Base-by-base conservation (phyloP, 2,329 filamentous ascomycete genomes). In the Monosporascus sp. region DNA sequence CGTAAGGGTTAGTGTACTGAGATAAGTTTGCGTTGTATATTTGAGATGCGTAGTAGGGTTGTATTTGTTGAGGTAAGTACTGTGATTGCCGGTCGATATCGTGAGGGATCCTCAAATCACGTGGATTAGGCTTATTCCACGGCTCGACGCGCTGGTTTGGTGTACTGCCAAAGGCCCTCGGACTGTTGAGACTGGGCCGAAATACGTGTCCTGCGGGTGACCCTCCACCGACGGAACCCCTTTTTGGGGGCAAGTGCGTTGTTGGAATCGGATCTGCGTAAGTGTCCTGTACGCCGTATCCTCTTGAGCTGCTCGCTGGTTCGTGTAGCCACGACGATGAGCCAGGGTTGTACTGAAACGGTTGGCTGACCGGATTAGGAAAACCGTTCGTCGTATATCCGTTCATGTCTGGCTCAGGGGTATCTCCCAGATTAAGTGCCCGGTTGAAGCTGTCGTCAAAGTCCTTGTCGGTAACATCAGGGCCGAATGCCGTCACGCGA, bases 271-370 rank as follows among this genome's bases (percentile, higher is more conserved):
- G 46, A 7, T 75, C 73, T 16, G 63, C 43, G 46, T 67, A 69
- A 31, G 66, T 37, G 19, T 74, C 71, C 37, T 68, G 56, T 52
- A 67, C 63, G 8, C 50, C 51, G 26, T 59, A 61, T 14, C 51
- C 52, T 45, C 60, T 57, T 7, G 49, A 31, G 27, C 52, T 53
- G 31, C 50, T 60, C 41, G 27, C 55, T 6, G 60, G 58, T 16
- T 75, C 70, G 7, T 66, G 65, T 48, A 67, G 67, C 78, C 78
- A 81, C 3, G 76, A 58, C 57, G 76, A 73, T 5, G 75, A 75
- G 7, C 66, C 70, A 1, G 77, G 74, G 56, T 80, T 78, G 56
- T 76, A 66, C 56, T 76, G 74, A 59, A 78, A 78, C 6, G 71
- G 66, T 49, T 72, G 72, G 27, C 52, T 53, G 3, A 56, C 55